phyloP scores from a whole-genome alignment of 1,139 yeast genomes.

The Hansenula lynferdii region DNA sequence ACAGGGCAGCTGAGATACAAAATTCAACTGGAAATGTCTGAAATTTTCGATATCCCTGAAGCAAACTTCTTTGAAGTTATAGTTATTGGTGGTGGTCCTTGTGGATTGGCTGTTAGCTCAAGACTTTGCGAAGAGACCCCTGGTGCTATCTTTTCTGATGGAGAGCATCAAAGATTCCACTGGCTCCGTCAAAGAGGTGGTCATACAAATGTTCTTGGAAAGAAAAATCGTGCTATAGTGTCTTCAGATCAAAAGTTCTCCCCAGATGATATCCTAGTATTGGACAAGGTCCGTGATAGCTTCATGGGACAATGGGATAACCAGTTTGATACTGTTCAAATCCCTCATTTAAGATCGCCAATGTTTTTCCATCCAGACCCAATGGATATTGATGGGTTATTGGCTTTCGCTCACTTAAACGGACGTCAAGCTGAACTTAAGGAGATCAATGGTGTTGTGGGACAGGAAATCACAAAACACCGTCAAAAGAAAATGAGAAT shows the following conservation, averaged over 20 bases:
- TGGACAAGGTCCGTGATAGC: conserved; percentile 5
- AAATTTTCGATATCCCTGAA: conserved; percentile 3
- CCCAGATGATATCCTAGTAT: conserved; percentile 7
- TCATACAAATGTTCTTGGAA: conserved; percentile 4
- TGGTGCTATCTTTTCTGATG: conserved; percentile 9
- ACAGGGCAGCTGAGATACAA: not conserved
- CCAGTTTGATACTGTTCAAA: conserved; percentile 39
- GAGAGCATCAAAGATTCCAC: conserved; percentile 11
- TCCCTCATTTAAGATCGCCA: conserved; percentile 42
- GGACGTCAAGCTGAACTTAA: conserved; percentile 33
- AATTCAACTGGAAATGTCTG: not conserved
- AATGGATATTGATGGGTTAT: conserved; percentile 38
- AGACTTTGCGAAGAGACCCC: conserved; percentile 7
- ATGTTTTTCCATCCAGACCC: conserved; percentile 51
- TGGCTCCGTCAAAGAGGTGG: conserved; percentile 9
- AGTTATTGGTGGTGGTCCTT: conserved; percentile 6
- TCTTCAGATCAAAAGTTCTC: not conserved
- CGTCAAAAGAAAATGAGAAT: conserved; percentile 31
- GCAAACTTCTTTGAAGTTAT: conserved; percentile 4
- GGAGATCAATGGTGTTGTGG: conserved; percentile 43
- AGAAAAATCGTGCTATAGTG: not conserved
- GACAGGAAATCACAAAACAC: conserved; percentile 42
- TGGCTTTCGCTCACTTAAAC: conserved; percentile 34
- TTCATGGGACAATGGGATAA: conserved; percentile 40
- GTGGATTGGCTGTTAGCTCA: conserved; percentile 3